Base-by-base conservation (phyloP, 768 basidiomycete species). In the Tricholoma matsutake region DNA sequence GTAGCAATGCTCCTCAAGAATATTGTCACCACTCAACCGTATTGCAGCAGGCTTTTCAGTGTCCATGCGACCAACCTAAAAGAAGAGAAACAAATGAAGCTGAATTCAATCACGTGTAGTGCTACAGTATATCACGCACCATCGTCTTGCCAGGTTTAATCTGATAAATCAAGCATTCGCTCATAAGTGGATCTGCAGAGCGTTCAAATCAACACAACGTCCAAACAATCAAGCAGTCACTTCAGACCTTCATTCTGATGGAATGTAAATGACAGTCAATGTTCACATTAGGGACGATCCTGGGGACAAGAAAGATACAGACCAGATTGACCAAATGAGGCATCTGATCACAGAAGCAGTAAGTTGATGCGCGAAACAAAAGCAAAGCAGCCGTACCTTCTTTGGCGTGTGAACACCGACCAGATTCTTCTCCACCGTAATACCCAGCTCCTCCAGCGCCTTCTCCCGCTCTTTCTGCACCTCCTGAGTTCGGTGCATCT, bases 391-490 rank as follows among this genome's bases (percentile, higher is more conserved):
- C 77, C 86, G 86, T 68, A 85, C 92, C 83, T 89, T 94, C 83
- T 98, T 98, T 31, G 97, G 97, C 20, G 97, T 95, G 79, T 97
- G 95, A 59, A 99, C 97, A 55, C 97, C 96, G 59, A 98, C 91
- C 59, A 92, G 77, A 65, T 95, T 92, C 83, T 95, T 98, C 77
- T 98, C 96, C 61, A 99, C 94, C 41, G 92, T 92, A 75, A 99
- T 98, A 35, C 97, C 97, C 63, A 99, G 79, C 76, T 97, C 96
- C 76, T 99, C 97, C 53, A 99, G 76, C 9, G 97, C 97, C 80
- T 94, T 91, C 80, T 99, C 97, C 63, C 97, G 86, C 76, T 98
- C 96, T 70, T 91, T 92, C 79, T 98, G 96, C 31, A 98, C 92
- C 74, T 93, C 90, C 71, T 94, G 90, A 18, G 96, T 98, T 71